These are phyloP conservation scores for Solanum chilense DNA, from an alignment of 257 asterid genomes.

Conservation along the genomic window DNA sequence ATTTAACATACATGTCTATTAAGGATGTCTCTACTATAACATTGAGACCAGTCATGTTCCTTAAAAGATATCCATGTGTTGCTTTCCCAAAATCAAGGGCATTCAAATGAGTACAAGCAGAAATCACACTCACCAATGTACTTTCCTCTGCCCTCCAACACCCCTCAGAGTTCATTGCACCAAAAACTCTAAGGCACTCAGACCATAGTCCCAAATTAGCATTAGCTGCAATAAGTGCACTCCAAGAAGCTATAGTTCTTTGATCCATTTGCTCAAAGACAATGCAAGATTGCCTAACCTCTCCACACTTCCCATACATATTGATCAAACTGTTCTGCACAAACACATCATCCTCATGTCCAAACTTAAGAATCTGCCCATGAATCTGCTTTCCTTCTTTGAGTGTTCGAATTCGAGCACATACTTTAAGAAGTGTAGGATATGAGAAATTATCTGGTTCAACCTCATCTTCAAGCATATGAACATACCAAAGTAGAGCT, in stretches of 20 bases:
- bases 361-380: constrained; percentile 52
- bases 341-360: constrained; percentile 45
- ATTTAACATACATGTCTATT: constrained; percentile 54
- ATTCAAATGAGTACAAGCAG: constrained; percentile 60
- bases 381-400: constrained; percentile 58
- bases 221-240: constrained; percentile 61
- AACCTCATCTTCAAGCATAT: constrained; percentile 51
- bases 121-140: constrained; percentile 56
- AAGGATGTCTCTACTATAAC: constrained; percentile 53
- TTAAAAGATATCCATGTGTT: constrained; percentile 43
- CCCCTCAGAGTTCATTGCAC: constrained; percentile 32
- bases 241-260: constrained; percentile 78
- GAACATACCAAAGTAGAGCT: constrained; percentile 33
- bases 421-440: constrained; percentile 55
- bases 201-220: constrained; percentile 48
- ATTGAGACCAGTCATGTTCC: constrained; percentile 59
- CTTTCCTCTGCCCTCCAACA: constrained; percentile 71
- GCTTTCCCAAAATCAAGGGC: constrained; percentile 46
- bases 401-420: constrained; percentile 21
- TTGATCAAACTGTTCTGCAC: constrained; percentile 66
- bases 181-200: constrained; percentile 47
- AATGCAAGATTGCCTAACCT: constrained; percentile 14
- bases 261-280: constrained; percentile 44
- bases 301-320: constrained; percentile 69
- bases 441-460: constrained; percentile 57